These are phyloP conservation scores for Capsella bursapastoris DNA, from an alignment of 345 rosid genomes.

Conservation along the genomic window DNA sequence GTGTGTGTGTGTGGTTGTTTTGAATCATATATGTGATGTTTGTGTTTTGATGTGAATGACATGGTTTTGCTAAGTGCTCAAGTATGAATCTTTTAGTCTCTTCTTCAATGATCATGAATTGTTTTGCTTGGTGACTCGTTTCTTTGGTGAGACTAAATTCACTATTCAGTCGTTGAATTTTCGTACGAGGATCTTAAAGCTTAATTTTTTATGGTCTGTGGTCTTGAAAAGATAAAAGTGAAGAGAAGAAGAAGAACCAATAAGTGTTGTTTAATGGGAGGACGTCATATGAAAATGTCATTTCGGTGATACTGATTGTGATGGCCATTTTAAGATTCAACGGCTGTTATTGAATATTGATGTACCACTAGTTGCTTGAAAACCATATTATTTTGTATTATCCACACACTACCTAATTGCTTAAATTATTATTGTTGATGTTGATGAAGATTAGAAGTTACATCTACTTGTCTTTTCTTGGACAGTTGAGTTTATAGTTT, in stretches of 20 bases:
- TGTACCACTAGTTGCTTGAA: constrained; percentile 12
- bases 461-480: constrained; percentile 46
- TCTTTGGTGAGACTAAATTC: too few relatives aligned
- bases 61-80: not conserved
- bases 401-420: constrained; percentile 26
- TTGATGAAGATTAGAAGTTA: constrained; percentile 40
- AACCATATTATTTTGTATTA: constrained; percentile 38
- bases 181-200: constrained; percentile 2
- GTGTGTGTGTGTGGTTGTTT: not conserved
- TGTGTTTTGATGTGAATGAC: constrained; percentile 17
- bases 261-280: constrained; percentile 27
- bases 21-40: not conserved
- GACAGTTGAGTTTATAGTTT: constrained; percentile 29
- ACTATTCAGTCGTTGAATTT: constrained; percentile 1
- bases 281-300: constrained; percentile 28
- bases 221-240: not conserved
- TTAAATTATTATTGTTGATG: constrained; percentile 21
- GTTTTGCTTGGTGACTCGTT: not conserved
- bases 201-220: not conserved
- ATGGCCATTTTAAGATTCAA: constrained; percentile 36
- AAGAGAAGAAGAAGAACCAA: constrained; percentile 23
- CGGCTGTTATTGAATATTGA: constrained; percentile 32
- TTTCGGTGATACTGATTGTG: constrained; percentile 30
- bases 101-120: not conserved
- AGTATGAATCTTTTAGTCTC: not conserved